Percentiles rank a stretch among this genome's conserved stretches.
phyloP scores from a whole-genome alignment of 2,329 filamentous ascomycete genomes.

The Elsinoe fawcettii region DNA sequence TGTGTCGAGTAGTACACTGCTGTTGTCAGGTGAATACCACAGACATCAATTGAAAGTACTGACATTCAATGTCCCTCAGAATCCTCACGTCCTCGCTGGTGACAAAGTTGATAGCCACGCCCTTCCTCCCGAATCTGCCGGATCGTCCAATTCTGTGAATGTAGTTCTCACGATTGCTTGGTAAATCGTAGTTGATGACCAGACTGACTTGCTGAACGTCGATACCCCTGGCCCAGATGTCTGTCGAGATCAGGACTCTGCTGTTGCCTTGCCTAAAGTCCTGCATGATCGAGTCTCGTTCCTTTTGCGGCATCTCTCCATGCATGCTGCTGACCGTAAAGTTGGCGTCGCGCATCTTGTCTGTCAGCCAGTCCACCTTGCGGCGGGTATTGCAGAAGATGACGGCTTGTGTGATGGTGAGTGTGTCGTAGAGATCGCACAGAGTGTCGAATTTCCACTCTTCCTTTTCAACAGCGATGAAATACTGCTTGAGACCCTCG shows the following conservation, averaged over 20 bases:
- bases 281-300: constrained; percentile 98
- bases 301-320: constrained; percentile 97
- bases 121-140: constrained; percentile 92
- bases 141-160: constrained; percentile 97
- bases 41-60: constrained; percentile 32
- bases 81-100: constrained; percentile 97
- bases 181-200: constrained; percentile 98
- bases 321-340: constrained; percentile 99
- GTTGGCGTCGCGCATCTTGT: constrained; percentile 98
- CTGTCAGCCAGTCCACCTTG: constrained; percentile 98
- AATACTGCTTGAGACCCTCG: constrained; percentile 97
- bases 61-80: constrained; percentile 89
- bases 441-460: constrained; percentile 99
- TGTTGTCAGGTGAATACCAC: constrained; percentile 29
- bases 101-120: constrained; percentile 99
- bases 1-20: constrained; percentile 90
- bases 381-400: constrained; percentile 99
- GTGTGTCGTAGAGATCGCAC: constrained; percentile 95
- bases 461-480: constrained; percentile 98
- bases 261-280: constrained; percentile 97
- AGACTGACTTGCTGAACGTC: constrained; percentile 97
- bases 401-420: constrained; percentile 97
- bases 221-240: constrained; percentile 97
- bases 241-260: constrained; percentile 90
- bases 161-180: constrained; percentile 98